Evolutionary conservation across 148 eudicot genomes (phyloP), one percentile per base, ranked within the genome.

Genomic region (Arbutus unedo): DNA sequence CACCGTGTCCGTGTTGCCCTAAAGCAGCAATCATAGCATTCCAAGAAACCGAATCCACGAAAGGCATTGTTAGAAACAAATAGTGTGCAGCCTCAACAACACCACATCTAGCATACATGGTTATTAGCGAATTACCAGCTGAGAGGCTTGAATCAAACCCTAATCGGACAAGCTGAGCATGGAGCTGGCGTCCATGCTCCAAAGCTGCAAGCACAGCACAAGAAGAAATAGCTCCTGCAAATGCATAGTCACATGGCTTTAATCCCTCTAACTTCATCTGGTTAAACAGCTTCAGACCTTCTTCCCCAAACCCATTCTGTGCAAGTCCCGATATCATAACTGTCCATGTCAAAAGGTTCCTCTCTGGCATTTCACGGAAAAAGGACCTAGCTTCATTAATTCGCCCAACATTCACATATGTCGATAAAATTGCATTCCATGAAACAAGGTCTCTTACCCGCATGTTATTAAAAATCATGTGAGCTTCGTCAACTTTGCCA

Each of bases 101-200:
- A 15, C 94, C 92, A 53, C 94, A 92, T 87, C 88, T 90, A 71
- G 86, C 91, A 74, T 92, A 92, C 94, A 90, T 92, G 66, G 93
- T 92, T 83, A 92, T 92, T 64, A 92, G 81, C 50, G 94, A 92
- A 87, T 90, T 92, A 76, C 83, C 89, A 45, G 86, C 88, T 18
- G 94, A 92, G 82, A 92, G 90, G 85, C 92, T 92, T 8, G 90
- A 84, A 81, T 89, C 90, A 21, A 81, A 89, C 23, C 94, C 94
- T 14, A 87, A 54, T 23, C 67, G 81, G 70, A 90, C 72, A 19
- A 90, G 84, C 78, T 90, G 92, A 38, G 88, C 87, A 85, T 92
- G 94, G 67, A 92, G 86, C 80, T 92, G 92, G 53, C 88, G 85
- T 66, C 94, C 94, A 77, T 82, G 87, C 31, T 90, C 89, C 57